Conservation (phyloP, 2,329 filamentous ascomycete species). For the Penicillium paneum region DNA sequence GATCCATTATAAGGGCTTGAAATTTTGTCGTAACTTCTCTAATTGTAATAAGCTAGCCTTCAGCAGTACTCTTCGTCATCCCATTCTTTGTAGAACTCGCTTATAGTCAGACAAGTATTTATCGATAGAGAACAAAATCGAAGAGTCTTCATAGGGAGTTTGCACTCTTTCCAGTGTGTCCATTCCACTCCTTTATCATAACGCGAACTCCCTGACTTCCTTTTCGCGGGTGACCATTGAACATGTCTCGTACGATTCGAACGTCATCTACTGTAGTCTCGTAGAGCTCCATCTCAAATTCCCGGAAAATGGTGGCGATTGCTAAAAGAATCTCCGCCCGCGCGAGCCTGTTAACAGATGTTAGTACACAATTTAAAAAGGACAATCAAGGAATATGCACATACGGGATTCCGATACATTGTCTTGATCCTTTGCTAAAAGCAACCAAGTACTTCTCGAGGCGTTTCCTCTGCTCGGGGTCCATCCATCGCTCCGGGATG, state of each 20-base stretch:
- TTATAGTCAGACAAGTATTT: not conserved
- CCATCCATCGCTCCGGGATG: conserved; percentile 40
- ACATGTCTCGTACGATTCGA: conserved; percentile 26
- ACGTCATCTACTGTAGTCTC: conserved; percentile 34
- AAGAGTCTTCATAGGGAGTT: not conserved
- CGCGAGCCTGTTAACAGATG: conserved; percentile 26
- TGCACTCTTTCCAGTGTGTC: not conserved
- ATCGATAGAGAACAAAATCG: not conserved
- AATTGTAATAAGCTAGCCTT: not conserved
- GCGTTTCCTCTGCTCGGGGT: conserved; percentile 29
- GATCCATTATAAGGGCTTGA: not conserved
- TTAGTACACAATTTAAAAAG: not conserved
- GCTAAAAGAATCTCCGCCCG: conserved; percentile 33
- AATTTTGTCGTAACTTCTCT: not conserved
- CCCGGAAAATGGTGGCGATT: conserved; percentile 28
- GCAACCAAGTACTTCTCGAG: conserved; percentile 38
- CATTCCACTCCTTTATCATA: conserved; percentile 8
- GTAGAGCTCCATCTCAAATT: conserved; percentile 32
- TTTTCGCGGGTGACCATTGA: conserved; percentile 15
- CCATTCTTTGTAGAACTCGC: not conserved
- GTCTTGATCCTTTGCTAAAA: conserved; percentile 43
- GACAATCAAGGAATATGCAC: not conserved
- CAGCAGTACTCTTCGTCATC: too few species aligned
- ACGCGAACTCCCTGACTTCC: conserved; percentile 22
- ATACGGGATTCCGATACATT: conserved; percentile 48